Conservation (phyloP, 139 green algal genomes). For the Picochlorum sp. region DNA sequence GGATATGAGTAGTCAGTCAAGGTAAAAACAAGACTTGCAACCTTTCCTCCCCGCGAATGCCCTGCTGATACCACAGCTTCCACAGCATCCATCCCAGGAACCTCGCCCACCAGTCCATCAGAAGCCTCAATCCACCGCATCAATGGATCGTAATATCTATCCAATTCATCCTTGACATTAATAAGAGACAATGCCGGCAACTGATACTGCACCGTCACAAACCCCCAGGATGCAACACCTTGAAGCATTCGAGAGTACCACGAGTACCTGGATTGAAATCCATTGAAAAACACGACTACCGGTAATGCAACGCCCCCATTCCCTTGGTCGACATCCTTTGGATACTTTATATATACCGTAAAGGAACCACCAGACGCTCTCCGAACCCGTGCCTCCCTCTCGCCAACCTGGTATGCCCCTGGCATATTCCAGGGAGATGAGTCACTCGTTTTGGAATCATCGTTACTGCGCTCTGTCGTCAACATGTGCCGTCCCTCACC, state of each 20-base stretch:
- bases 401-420: background rate
- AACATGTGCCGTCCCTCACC: too few relatives aligned
- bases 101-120: background rate
- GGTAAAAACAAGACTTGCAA: slow-evolving; percentile 42
- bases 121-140: background rate
- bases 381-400: background rate
- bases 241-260: slow-evolving; percentile 36
- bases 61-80: slow-evolving; percentile 11
- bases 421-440: background rate
- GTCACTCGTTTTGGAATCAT: too few relatives aligned
- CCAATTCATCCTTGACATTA: background rate
- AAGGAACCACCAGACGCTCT: background rate
- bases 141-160: background rate
- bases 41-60: slow-evolving; percentile 56
- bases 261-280: slow-evolving; percentile 20
- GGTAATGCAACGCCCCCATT: background rate
- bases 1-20: slow-evolving; percentile 4
- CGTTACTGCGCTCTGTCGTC: too few relatives aligned
- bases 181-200: background rate
- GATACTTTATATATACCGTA: background rate
- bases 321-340: background rate
- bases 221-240: slow-evolving; percentile 36
- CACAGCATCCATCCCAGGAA: too few relatives aligned
- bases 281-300: slow-evolving; percentile 22
- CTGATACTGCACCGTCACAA: slow-evolving; percentile 43